Evolutionary conservation across 306 rosid genomes (phyloP), one percentile per base, ranked within the genome.

Genomic region (Quillaja saponaria): DNA sequence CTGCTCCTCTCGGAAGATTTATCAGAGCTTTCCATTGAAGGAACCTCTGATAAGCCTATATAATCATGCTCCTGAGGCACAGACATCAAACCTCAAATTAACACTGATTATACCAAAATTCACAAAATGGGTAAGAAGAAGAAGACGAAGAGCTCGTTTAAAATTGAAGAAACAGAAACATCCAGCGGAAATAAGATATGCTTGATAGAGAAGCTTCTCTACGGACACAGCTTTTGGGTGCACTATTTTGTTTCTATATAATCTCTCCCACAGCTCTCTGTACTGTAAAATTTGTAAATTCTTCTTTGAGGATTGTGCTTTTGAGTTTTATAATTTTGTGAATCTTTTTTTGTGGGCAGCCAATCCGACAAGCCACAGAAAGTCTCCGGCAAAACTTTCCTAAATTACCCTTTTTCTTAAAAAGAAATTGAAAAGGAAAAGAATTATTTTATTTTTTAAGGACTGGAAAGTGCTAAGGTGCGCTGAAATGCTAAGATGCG

Each of bases 281-380:
- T 67, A 64, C 21, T 19, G 70, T 18, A 21, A 20, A 60, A 62
- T 49, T 28, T 64, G 68, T 59, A 72, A 72, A 49, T 74, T 58
- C 55, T 69, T 66, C 71, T 64, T 63, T 74, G 62, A 78, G 71
- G 81, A 63, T 46, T 71, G 68, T 75, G 72, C 50, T 49, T n/a
- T 40, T n/a, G 17, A 7, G 46, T 14, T 61, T 49, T 33, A 39
- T 39, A 53, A 44, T 40, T 63, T 50, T 42, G 37, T 57, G 62
- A 71, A 51, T 63, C 80, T 64, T 80, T 64, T 80, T 81, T 76
- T 84, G 83, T 75, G 85, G 91, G 86, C 75, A 75, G 62, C 84
- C 81, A 80, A 67, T 73, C 87, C 90, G 89, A 84, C 95, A 89
- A 73, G 72, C 56, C 77, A 70, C 76, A 71, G 78, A 84, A 86